Evolutionary conservation across 2,329 filamentous ascomycete genomes (phyloP), one percentile per base, ranked within the genome.

Genomic region (Colletotrichum shisoi): DNA sequence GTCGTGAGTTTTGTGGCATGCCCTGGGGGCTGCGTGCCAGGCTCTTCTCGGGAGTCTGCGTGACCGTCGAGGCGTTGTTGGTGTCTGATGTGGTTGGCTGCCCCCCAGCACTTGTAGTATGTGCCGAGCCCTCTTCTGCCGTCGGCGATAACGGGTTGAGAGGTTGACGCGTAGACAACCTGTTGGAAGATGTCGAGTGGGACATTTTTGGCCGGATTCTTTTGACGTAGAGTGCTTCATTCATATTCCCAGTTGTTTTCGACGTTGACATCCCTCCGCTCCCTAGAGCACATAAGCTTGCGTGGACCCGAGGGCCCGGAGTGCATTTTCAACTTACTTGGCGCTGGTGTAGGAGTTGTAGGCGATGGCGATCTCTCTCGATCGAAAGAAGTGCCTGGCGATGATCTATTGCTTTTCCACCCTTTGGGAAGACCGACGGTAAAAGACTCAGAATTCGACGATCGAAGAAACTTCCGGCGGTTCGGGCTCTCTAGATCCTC

Each of bases 401-500:
- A 63, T 27, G 70, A 66, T 12, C 67, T 39, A 37, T 71, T 69
- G 8, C 71, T 69, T 46, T 73, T 71, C 77, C 77, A 82, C 17
- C 78, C 76, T 24, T 72, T 74, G 31, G 81, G 79, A 21, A 76
- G 78, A 57, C 73, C 75, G 11, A 79, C 71, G 5, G 76, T 68
- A 46, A 81, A 80, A 1, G 76, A 73, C 21, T 82, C 81, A 2
- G 82, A 82, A 2, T 73, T 72, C 1, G 81, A 82, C 17, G 80
- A 76, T n/a, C 76, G 73, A 15, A 82, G 67, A 11, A 56, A 66
- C 57, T 62, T 57, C 68, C 45, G 54, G 53, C 70, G 51, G 66
- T 64, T 40, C 53, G 63, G 17, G 54, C 59, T 39, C 44, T 62
- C 19, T 67, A 27, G 17, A 60, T 71, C 60, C 44, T 74, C 31